phyloP scores from a whole-genome alignment of 2,329 filamentous ascomycete species.

The Aspergillus viridinutans region DNA sequence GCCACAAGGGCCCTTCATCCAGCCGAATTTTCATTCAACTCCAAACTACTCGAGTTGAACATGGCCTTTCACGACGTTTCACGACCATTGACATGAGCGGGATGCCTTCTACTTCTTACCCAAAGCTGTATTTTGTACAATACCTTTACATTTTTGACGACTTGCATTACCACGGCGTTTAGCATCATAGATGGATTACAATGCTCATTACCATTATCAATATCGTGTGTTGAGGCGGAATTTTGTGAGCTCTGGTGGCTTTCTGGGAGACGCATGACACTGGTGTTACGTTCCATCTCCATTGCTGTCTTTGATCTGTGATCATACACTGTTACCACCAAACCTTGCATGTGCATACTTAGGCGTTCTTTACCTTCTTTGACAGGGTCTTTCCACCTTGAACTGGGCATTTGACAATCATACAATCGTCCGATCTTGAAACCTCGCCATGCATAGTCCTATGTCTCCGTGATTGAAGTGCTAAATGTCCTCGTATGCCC shows the following conservation, averaged over 20 bases:
- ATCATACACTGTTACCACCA: neutral
- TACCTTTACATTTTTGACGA: slow-evolving; percentile 10
- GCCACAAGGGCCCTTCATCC: slow-evolving; percentile 30
- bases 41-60: slow-evolving; percentile 26
- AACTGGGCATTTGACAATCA: neutral
- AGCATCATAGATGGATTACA: slow-evolving; percentile 10
- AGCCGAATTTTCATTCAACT: slow-evolving; percentile 27
- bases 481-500: too few species aligned
- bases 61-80: slow-evolving; percentile 20
- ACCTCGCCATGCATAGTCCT: neutral
- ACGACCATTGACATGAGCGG: slow-evolving; percentile 25
- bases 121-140: slow-evolving; percentile 15
- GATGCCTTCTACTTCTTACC: slow-evolving; percentile 15
- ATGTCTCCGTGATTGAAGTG: too few species aligned
- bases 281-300: slow-evolving; percentile 5
- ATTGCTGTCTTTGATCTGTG: neutral
- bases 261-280: slow-evolving; percentile 9
- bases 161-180: slow-evolving; percentile 20
- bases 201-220: neutral
- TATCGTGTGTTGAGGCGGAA: slow-evolving; percentile 7
- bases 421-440: neutral
- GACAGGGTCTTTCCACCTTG: neutral
- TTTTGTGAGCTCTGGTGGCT: slow-evolving; percentile 1
- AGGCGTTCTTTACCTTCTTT: neutral
- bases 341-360: neutral